These are phyloP conservation scores for Macroventuria anomochaeta DNA, from an alignment of 2,329 filamentous ascomycete species.

Conservation along the genomic window DNA sequence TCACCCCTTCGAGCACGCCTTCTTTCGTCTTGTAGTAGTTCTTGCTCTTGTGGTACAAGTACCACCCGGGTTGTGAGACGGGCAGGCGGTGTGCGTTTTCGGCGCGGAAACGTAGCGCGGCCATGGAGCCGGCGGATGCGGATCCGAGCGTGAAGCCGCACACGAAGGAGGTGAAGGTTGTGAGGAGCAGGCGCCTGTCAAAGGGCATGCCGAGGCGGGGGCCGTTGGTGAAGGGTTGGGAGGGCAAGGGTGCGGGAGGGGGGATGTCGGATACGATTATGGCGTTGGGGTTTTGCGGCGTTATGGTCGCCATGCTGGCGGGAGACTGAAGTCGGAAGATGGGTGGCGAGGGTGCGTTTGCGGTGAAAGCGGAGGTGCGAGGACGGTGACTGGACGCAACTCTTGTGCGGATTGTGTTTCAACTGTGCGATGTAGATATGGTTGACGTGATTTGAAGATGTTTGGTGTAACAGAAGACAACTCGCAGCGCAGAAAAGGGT, in stretches of 20 bases:
- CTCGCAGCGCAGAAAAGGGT: neutral
- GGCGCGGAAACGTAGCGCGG: constrained; percentile 85
- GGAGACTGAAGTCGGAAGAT: constrained; percentile 11
- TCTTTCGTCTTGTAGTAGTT: constrained; percentile 86
- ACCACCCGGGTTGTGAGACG: constrained; percentile 84
- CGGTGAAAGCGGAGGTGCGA: neutral
- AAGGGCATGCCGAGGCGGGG: constrained; percentile 67
- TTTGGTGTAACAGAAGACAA: too few species aligned
- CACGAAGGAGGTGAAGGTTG: constrained; percentile 67
- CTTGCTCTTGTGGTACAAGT: constrained; percentile 97
- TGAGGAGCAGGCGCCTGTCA: constrained; percentile 69
- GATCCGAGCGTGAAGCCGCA: constrained; percentile 75
- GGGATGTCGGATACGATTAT: neutral
- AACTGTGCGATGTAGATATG: too few species aligned
- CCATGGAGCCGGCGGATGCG: constrained; percentile 73
- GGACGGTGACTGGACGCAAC: neutral
- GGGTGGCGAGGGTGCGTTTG: neutral
- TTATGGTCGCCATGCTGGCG: constrained; percentile 14
- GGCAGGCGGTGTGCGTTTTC: constrained; percentile 96
- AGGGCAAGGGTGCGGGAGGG: constrained; percentile 13
- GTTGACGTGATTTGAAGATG: too few species aligned
- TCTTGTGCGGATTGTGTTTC: neutral
- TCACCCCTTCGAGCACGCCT: constrained; percentile 77
- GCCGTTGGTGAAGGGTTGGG: constrained; percentile 18
- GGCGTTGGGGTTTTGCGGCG: constrained; percentile 9